Base-by-base conservation (phyloP, 176 grass and related monocot genomes). In the Triticum monococcum region DNA sequence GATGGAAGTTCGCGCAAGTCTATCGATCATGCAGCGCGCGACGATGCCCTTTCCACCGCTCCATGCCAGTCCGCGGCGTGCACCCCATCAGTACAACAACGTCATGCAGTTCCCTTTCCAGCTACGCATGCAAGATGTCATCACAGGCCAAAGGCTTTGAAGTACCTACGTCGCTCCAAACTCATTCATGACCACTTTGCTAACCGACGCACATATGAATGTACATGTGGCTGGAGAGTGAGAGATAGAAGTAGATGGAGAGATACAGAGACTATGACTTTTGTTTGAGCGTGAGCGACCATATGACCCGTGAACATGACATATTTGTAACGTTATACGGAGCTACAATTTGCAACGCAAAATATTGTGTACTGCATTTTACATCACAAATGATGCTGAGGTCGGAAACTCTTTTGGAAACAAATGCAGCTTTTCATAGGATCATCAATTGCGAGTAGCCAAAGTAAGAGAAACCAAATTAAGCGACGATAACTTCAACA, bases 131-230 rank as follows among this genome's bases (percentile, higher is more conserved):
- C 25, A 65, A 14, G 5, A 28, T 48, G 50, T 18, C 54, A 32
- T 37, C 22, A 24, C 13, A 38, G 10, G 75, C 63, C 81, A 84
- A 84, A 50, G 66, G 63, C 65, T 16, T 24, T 5, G 36, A 36
- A 17, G 66, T 28, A 60, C 7, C 17, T 79, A 31, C 9, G 22
- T 86, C n/a, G 48, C 78, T 62, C 78, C 70, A 86, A 81, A 59
- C 45, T 11, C 36, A 46, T 85, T 76, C 61, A 81, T 37, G 56
- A 14, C 18, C 63, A 70, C 72, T 28, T 62, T 14, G 50, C 64
- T 76, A 88, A 46, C 63, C 35, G 61, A 66, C 43, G 9, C 43
- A 48, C n/a, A 69, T 18, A 35, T 13, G 11, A 32, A 65, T 13
- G 28, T 67, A 67, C 6, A 18, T 59, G 30, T 33, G 7, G 30